Conservation (phyloP, 192 early-diverging fungal genomes). For the Phycomyces nitens region DNA sequence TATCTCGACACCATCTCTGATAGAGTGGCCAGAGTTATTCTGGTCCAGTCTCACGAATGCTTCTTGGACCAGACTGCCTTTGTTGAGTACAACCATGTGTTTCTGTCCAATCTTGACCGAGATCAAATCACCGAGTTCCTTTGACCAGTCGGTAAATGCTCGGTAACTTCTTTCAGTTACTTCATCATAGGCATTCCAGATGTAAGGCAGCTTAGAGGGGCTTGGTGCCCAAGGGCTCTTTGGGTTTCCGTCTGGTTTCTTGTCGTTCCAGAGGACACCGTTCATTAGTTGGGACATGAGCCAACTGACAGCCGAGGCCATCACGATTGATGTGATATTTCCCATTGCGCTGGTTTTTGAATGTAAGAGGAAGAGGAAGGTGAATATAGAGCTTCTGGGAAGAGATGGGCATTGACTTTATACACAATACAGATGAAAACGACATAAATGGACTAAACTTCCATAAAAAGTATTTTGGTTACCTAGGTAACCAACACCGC, state of each 20-base stretch:
- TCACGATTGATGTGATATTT: too few relatives aligned
- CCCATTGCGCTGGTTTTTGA: too few relatives aligned
- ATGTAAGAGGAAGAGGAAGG: too few relatives aligned
- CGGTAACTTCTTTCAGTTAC: slow-evolving; percentile 1
- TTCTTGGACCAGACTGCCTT: slow-evolving; percentile 14
- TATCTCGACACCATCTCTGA: slow-evolving; percentile 14
- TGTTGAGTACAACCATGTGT: slow-evolving; percentile 23
- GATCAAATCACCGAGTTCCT: slow-evolving; percentile 13
- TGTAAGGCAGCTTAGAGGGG: slow-evolving; percentile 9
- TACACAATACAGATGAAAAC: too few relatives aligned
- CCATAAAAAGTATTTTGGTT: too few relatives aligned
- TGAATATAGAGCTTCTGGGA: too few relatives aligned
- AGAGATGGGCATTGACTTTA: too few relatives aligned
- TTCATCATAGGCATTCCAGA: slow-evolving; percentile 16
- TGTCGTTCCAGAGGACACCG: slow-evolving; percentile 15
- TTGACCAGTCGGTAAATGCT: slow-evolving; percentile 22
- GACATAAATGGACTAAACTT: too few relatives aligned
- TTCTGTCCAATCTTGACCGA: slow-evolving; percentile 27
- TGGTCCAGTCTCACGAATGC: slow-evolving; percentile 22
- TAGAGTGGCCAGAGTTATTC: slow-evolving; percentile 19
- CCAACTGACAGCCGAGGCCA: neutral
- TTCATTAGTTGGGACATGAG: neutral
- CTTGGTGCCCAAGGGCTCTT: slow-evolving; percentile 24
- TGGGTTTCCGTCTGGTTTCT: slow-evolving; percentile 22
- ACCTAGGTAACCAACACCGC: too few relatives aligned